phyloP scores from a whole-genome alignment of 768 basidiomycete species.

The Pluteus cervinus region DNA sequence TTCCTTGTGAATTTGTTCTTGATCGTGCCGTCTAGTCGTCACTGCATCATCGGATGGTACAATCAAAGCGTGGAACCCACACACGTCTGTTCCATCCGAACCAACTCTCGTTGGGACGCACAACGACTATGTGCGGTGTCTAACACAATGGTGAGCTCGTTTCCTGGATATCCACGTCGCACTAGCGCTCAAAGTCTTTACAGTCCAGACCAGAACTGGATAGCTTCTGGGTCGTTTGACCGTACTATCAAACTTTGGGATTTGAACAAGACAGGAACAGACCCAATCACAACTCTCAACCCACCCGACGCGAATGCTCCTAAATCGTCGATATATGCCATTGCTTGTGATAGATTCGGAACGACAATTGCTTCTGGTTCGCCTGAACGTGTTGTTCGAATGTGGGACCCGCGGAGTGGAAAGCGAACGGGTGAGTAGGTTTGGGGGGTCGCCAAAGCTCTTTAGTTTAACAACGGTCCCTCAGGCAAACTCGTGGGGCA shows the following conservation, averaged over 20 bases:
- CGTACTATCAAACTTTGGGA: conserved; percentile 95
- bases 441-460: too few relatives aligned
- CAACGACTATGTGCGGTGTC: conserved; percentile 81
- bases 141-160: conserved; percentile 58
- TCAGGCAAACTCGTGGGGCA: conserved; percentile 87
- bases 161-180: background rate
- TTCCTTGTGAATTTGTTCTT: background rate
- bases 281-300: conserved; percentile 58
- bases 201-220: conserved; percentile 79
- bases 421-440: conserved; percentile 47
- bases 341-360: conserved; percentile 76
- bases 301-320: conserved; percentile 61
- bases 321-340: conserved; percentile 72
- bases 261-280: conserved; percentile 17
- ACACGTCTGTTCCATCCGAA: conserved; percentile 49
- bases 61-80: conserved; percentile 90
- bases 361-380: conserved; percentile 82
- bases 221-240: conserved; percentile 93
- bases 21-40: conserved; percentile 45
- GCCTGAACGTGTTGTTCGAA: conserved; percentile 82
- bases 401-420: conserved; percentile 91
- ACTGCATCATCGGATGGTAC: conserved; percentile 96
- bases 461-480: conserved; percentile 1
- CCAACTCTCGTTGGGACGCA: conserved; percentile 71
- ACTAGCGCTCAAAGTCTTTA: conserved; percentile 12